Conservation (phyloP, 768 basidiomycete species). For the Pleurotus cornucopiae region DNA sequence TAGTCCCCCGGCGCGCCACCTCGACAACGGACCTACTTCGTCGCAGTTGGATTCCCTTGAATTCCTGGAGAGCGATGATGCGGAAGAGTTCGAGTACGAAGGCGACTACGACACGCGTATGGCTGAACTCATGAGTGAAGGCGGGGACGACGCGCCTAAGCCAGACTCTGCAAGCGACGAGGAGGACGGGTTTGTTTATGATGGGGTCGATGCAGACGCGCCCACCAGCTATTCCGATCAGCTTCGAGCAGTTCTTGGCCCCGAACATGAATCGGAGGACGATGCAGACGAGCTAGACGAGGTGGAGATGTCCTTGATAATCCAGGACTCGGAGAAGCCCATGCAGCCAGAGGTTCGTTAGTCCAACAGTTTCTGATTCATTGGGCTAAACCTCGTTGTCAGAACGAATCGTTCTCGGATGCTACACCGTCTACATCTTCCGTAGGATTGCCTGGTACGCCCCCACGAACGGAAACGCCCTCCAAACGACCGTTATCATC, state of each 20-base stretch:
- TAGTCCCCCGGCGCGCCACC: background rate
- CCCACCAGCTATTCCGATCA: conserved; percentile 60
- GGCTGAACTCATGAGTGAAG: conserved; percentile 58
- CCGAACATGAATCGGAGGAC: conserved; percentile 38
- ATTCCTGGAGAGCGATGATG: conserved; percentile 38
- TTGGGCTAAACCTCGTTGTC: conserved; percentile 11
- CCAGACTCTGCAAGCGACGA: conserved; percentile 41
- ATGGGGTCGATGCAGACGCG: conserved; percentile 58
- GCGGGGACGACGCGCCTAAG: conserved; percentile 27
- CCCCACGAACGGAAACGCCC: conserved; percentile 37
- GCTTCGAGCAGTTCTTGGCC: conserved; percentile 68
- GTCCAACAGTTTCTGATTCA: background rate
- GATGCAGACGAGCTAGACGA: conserved; percentile 43
- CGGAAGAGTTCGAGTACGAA: conserved; percentile 33
- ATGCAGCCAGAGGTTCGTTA: conserved; percentile 5
- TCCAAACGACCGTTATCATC: conserved; percentile 25
- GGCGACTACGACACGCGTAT: conserved; percentile 66
- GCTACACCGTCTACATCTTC: conserved; percentile 35
- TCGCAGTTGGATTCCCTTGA: conserved; percentile 10
- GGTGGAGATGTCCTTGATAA: conserved; percentile 40
- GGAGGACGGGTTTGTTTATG: conserved; percentile 68
- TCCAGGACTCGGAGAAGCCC: conserved; percentile 31
- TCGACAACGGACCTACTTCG: background rate
- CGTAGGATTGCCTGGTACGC: conserved; percentile 26
- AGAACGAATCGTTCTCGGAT: conserved; percentile 33